These are phyloP conservation scores for Cordyceps tenuipes DNA, from an alignment of 2,329 filamentous ascomycete species.

Conservation along the genomic window DNA sequence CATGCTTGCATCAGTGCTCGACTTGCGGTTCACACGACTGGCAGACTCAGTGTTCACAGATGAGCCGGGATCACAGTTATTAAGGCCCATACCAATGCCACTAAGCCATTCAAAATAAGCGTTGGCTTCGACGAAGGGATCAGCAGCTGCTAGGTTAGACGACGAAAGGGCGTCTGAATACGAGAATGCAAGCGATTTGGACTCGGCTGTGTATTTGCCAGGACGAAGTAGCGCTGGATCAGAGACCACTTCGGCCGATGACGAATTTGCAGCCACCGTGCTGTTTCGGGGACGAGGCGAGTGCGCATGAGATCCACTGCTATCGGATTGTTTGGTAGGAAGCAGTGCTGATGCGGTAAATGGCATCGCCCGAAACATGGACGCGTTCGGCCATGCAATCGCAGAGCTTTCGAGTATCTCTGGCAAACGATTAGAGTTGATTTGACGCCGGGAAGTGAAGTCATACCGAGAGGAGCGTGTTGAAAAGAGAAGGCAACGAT, in stretches of 20 bases:
- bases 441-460: not conserved
- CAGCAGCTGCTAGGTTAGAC: not conserved
- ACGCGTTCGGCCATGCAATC: slow-evolving; percentile 72
- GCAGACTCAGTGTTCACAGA: not conserved
- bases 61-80: not conserved
- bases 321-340: slow-evolving; percentile 34
- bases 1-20: slow-evolving; percentile 34
- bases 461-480: slow-evolving; percentile 67
- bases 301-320: slow-evolving; percentile 52
- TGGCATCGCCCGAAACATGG: slow-evolving; percentile 54
- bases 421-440: slow-evolving; percentile 14
- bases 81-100: slow-evolving; percentile 14
- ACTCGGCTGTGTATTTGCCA: not conserved
- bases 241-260: not conserved
- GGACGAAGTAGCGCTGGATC: not conserved
- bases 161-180: not conserved
- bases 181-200: not conserved
- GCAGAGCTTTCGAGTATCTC: slow-evolving; percentile 64
- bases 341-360: slow-evolving; percentile 33
- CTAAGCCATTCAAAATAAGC: slow-evolving; percentile 23
- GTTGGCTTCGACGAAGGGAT: slow-evolving; percentile 18
- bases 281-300: slow-evolving; percentile 39
- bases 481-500: slow-evolving; percentile 75
- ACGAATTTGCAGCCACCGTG: not conserved
- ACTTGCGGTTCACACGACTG: slow-evolving; percentile 14